These are phyloP conservation scores for Styphnolobium japonicum DNA, from an alignment of 306 rosid genomes.

Conservation along the genomic window DNA sequence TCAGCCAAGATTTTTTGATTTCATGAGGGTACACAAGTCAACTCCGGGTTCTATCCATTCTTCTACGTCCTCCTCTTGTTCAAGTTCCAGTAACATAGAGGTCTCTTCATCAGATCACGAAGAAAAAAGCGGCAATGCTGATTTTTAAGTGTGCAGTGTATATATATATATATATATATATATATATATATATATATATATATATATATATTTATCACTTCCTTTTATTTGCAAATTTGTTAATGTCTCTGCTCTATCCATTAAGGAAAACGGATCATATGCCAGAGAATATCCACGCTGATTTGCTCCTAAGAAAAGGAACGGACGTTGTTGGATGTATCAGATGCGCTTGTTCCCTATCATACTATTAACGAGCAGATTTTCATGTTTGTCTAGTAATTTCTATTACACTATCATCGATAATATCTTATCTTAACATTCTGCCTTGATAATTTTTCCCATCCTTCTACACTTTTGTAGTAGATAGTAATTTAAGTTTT, in stretches of 20 bases:
- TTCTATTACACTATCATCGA: no score
- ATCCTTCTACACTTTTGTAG: no score
- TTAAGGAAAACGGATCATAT: not conserved
- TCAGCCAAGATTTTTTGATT: conserved; percentile 42
- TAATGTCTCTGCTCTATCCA: not conserved
- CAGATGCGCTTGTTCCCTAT: not conserved
- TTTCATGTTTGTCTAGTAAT: not conserved
- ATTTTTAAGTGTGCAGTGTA: conserved; percentile 1
- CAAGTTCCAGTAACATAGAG: conserved; percentile 38
- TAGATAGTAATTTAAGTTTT: no score
- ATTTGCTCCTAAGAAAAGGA: not conserved
- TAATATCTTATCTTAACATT: no score
- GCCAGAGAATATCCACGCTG: not conserved
- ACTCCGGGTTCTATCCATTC: conserved; percentile 12
- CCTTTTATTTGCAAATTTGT: not conserved
- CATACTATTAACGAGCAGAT: not conserved
- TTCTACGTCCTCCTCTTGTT: conserved; percentile 54
- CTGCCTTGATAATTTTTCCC: no score
- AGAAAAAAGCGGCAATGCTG: conserved; percentile 33
- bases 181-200: no score
- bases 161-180: no score
- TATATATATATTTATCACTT: no score
- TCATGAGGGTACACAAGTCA: conserved; percentile 30
- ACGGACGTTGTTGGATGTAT: not conserved
- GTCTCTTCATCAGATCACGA: conserved; percentile 38